These are phyloP conservation scores for Scheffersomyces segobiensis DNA, from an alignment of 1,139 yeast genomes.

Conservation along the genomic window DNA sequence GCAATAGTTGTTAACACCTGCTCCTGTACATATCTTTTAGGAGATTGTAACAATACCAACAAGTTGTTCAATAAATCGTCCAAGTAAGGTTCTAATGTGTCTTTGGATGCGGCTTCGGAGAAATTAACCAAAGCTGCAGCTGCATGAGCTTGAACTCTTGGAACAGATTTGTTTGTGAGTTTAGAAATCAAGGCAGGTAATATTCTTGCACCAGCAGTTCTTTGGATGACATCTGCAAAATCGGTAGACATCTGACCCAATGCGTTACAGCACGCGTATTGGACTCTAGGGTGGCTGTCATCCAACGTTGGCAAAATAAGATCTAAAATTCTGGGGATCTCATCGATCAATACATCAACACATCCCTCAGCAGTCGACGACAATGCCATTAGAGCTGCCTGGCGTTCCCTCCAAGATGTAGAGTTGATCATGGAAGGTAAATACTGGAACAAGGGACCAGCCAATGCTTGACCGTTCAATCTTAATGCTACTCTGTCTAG, in stretches of 20 bases:
- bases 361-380: constrained; percentile 98
- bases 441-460: constrained; percentile 82
- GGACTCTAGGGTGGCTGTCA: constrained; percentile 91
- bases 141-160: constrained; percentile 96
- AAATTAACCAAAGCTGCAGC: constrained; percentile 98
- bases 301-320: constrained; percentile 78
- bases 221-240: constrained; percentile 86
- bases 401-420: constrained; percentile 87
- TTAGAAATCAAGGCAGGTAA: constrained; percentile 87
- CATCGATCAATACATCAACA: constrained; percentile 80
- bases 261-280: constrained; percentile 95
- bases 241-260: constrained; percentile 98
- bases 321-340: constrained; percentile 78
- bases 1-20: constrained; percentile 97
- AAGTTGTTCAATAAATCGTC: constrained; percentile 77
- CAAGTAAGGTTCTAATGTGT: constrained; percentile 83
- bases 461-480: constrained; percentile 79
- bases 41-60: constrained; percentile 68
- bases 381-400: constrained; percentile 95
- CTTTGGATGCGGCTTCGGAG: constrained; percentile 88
- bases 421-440: constrained; percentile 82
- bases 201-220: constrained; percentile 73
- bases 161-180: constrained; percentile 68
- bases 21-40: constrained; percentile 92
- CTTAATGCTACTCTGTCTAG: constrained; percentile 85